These are phyloP conservation scores for Endocarpon pusillum DNA, from an alignment of 495 filamentous ascomycete species.

Conservation along the genomic window DNA sequence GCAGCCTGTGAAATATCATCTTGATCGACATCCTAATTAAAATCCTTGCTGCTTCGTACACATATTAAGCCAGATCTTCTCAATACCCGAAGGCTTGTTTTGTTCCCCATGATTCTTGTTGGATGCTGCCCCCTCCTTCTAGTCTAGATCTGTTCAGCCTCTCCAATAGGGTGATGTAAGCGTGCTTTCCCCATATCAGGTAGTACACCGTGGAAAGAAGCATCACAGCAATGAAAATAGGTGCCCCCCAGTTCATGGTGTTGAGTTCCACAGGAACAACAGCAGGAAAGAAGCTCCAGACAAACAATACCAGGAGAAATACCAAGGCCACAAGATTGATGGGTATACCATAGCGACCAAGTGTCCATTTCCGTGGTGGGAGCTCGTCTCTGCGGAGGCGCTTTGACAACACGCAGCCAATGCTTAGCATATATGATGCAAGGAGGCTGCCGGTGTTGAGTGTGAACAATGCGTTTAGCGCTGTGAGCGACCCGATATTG, in stretches of 20 bases:
- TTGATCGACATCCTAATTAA: too few species aligned
- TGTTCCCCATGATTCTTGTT: too few species aligned
- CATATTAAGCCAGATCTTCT: too few species aligned
- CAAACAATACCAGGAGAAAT: conserved; percentile 29
- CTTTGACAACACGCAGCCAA: conserved; percentile 29
- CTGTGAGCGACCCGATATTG: conserved; percentile 33
- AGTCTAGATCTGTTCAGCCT: too few species aligned
- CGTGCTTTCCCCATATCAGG: too few species aligned
- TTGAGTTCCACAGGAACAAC: conserved; percentile 20
- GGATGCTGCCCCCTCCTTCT: too few species aligned
- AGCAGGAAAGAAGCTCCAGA: conserved; percentile 37
- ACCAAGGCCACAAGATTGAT: conserved; percentile 26
- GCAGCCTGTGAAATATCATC: too few species aligned
- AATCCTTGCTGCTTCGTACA: too few species aligned
- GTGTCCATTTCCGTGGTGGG: conserved; percentile 18
- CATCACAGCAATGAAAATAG: too few species aligned
- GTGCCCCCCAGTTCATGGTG: conserved; percentile 36
- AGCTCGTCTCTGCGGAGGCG: conserved; percentile 24
- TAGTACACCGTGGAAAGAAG: too few species aligned
- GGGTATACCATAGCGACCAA: conserved; percentile 22
- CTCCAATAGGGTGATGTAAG: too few species aligned
- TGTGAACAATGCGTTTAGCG: conserved; percentile 31
- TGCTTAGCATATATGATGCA: conserved; percentile 34
- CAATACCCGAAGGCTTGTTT: too few species aligned
- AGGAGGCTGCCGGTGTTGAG: conserved; percentile 24